Evolutionary conservation across 2,329 filamentous ascomycete genomes (phyloP), one percentile per base, ranked within the genome.

Genomic region (Dactylonectria estremocensis): DNA sequence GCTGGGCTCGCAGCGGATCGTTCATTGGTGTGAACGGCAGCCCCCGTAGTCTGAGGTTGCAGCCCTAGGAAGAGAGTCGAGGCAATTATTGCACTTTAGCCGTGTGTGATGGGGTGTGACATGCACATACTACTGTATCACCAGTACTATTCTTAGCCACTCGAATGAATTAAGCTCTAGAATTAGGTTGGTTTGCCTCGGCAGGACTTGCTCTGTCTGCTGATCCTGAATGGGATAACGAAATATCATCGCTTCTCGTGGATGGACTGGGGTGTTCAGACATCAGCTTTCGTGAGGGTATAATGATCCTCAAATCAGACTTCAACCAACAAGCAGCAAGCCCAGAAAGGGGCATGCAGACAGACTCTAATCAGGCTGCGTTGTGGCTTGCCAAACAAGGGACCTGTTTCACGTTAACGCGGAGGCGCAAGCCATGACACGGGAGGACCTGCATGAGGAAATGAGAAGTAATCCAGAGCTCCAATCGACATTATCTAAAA

Each of bases 321-420:
- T 7, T 28, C 24, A 28, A 28, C 24, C 24, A 28, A 5, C 24
- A 16, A 40, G 2, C 14, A 14, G 37, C 37, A 3, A 40, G 37
- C 24, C 4, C 24, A 28, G 7, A 28, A 28, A 28, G n/a, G 3
- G 45, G 45, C 20, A 18, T 18, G 9, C 18, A 48, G 45, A 48
- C 45, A 4, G 24, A 28, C 24, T 28, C 24, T 28, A 28, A 7
- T 28, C 50, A 53, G 56, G 18, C 9, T 18, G 56, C 20, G 7
- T 9, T 37, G 62, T 65, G 60, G 59, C 64, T 66, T 66, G 56
- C 49, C 24, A 18, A 28, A 28, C 4, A 28, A 28, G 18, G 53
- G 46, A 48, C 18, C 31, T 49, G 67, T 69, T 61, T 67, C 67
- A 67, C 22, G 2, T 61, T 43, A 31, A 9, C 28, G 40, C 46